Evolutionary conservation across 768 basidiomycete genomes (phyloP).

Genomic region (Tephrocybe sp.): DNA sequence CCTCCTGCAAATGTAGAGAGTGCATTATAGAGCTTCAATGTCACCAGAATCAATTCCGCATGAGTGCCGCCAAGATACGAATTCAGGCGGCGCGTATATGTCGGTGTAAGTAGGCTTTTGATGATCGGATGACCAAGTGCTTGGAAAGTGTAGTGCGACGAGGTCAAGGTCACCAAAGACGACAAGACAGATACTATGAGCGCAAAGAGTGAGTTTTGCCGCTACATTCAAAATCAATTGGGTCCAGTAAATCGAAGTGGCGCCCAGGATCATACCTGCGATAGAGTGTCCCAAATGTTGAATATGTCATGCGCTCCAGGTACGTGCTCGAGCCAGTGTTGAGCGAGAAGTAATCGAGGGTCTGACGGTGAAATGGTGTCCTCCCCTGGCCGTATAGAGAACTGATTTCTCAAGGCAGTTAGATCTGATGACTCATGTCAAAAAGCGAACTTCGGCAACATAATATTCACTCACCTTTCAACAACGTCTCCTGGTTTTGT

Average conservation of each 20-base stretch:
- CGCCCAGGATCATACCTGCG: conserved; percentile 40
- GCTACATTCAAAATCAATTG: conserved; percentile 25
- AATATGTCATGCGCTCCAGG: conserved; percentile 65
- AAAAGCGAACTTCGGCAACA: conserved; percentile 8
- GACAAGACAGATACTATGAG: conserved; percentile 55
- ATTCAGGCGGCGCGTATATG: conserved; percentile 57
- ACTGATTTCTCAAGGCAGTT: conserved; percentile 59
- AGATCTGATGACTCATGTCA: conserved; percentile 41
- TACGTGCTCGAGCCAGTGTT: conserved; percentile 59
- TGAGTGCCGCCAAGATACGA: conserved; percentile 61
- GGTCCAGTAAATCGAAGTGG: background rate
- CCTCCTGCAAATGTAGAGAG: conserved; percentile 69
- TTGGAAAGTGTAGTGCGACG: conserved; percentile 71
- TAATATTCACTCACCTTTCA: conserved; percentile 25
- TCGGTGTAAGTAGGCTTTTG: conserved; percentile 54
- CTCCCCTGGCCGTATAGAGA: conserved; percentile 54
- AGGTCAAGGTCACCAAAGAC: conserved; percentile 59
- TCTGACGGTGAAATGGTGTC: conserved; percentile 51
- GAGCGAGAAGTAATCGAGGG: conserved; percentile 55
- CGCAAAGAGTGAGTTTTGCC: conserved; percentile 42
- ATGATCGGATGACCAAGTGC: conserved; percentile 60
- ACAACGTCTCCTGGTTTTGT: conserved; percentile 31
- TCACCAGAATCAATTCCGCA: conserved; percentile 64
- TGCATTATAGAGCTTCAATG: conserved; percentile 61
- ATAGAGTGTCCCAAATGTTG: conserved; percentile 54